Conservation (phyloP, 2,329 filamentous ascomycete species). For the Plenodomus lindquistii region DNA sequence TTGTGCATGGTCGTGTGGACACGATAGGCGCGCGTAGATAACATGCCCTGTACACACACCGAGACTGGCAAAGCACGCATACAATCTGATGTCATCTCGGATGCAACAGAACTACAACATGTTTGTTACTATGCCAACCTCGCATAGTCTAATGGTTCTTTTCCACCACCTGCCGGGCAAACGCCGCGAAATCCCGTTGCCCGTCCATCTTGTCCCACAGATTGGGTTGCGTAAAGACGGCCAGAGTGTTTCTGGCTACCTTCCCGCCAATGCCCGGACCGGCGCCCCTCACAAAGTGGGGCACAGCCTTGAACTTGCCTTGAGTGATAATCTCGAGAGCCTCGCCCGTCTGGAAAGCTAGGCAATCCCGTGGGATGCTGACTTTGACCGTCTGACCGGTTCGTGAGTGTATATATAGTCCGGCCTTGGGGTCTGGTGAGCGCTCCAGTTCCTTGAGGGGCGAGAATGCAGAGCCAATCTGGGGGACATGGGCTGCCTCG, state of each 20-base stretch:
- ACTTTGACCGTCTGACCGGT: constrained; percentile 85
- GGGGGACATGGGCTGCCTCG: constrained; percentile 58
- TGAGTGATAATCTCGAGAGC: constrained; percentile 86
- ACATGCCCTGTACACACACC: constrained; percentile 1
- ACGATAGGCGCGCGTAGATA: constrained; percentile 3
- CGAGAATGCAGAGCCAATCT: constrained; percentile 39
- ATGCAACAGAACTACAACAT: not conserved
- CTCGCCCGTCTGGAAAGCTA: constrained; percentile 96
- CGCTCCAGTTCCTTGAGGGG: constrained; percentile 70
- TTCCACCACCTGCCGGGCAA: constrained; percentile 62
- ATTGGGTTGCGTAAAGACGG: constrained; percentile 97
- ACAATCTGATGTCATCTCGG: constrained; percentile 11
- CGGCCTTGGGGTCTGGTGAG: constrained; percentile 82
- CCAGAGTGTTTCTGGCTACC: constrained; percentile 75
- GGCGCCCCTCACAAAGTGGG: constrained; percentile 88
- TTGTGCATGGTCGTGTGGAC: constrained; percentile 11
- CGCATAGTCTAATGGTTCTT: constrained; percentile 45
- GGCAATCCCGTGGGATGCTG: constrained; percentile 84
- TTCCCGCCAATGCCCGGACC: constrained; percentile 55
- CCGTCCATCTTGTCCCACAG: constrained; percentile 77
- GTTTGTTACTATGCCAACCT: constrained; percentile 3
- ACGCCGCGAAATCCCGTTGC: constrained; percentile 73
- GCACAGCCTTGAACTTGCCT: constrained; percentile 91
- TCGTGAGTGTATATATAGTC: constrained; percentile 91
- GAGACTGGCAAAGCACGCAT: not conserved